Evolutionary conservation across 192 early-diverging fungal species (phyloP).

Genomic region (Umbelopsis vinacea): DNA sequence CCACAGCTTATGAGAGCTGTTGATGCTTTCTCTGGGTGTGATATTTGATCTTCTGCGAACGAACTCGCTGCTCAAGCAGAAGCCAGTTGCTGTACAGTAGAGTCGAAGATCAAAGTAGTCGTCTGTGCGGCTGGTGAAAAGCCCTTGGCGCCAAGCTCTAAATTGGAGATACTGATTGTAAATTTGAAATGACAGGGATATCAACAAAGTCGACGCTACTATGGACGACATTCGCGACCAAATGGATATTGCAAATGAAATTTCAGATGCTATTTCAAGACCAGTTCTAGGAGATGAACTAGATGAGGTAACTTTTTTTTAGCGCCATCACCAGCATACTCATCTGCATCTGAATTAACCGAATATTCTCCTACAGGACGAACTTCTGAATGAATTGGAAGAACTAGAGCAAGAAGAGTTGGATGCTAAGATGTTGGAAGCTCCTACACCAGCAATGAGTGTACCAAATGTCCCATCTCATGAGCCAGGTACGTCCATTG

Average conservation of each 20-base stretch:
- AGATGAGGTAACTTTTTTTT: conserved; percentile 68
- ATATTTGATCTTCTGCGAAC: not conserved
- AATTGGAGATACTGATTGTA: not conserved
- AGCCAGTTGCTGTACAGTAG: too few relatives aligned
- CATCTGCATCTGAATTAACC: not conserved
- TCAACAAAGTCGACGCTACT: conserved; percentile 92
- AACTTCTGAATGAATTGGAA: conserved; percentile 88
- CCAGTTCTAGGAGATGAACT: conserved; percentile 89
- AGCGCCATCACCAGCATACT: not conserved
- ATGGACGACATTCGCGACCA: conserved; percentile 99
- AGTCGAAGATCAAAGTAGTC: too few relatives aligned
- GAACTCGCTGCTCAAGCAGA: too few relatives aligned
- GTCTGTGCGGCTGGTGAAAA: too few relatives aligned
- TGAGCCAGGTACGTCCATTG: conserved; percentile 61
- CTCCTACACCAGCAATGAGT: conserved; percentile 64
- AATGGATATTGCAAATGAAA: conserved; percentile 95
- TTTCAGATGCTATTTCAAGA: conserved; percentile 90
- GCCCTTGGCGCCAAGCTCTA: not conserved
- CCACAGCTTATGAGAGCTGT: not conserved
- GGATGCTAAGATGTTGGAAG: conserved; percentile 81
- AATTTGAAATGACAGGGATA: conserved; percentile 60
- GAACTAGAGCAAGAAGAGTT: conserved; percentile 92
- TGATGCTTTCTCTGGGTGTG: not conserved
- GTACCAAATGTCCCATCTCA: conserved; percentile 65
- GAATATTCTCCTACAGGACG: conserved; percentile 48